A percentile compares a stretch with the other conserved stretches of the same genome.
Evolutionary conservation across 805 yeast species (phyloP).

Genomic region (Candida dendrica): DNA sequence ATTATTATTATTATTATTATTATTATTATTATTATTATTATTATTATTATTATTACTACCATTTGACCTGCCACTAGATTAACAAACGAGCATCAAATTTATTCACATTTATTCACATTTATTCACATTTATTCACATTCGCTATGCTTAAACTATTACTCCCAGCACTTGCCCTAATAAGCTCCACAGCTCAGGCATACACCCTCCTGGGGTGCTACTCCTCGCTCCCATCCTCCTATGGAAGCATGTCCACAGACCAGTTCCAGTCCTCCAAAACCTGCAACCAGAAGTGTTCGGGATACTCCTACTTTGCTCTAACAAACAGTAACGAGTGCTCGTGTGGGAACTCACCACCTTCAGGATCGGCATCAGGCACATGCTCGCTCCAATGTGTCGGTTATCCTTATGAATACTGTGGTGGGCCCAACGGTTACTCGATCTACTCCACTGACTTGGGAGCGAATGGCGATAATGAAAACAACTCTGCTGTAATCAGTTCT

Average conservation of each 20-base stretch:
- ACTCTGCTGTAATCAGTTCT: too few species aligned
- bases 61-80: too few species aligned
- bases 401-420: constrained; percentile 56
- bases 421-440: constrained; percentile 39
- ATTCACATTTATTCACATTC: too few species aligned
- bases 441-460: constrained; percentile 27
- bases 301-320: constrained; percentile 37
- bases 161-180: too few species aligned
- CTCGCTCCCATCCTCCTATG: constrained; percentile 4
- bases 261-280: constrained; percentile 46
- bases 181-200: too few species aligned
- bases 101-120: too few species aligned
- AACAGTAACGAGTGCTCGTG: constrained; percentile 52
- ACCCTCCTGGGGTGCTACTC: constrained; percentile 2
- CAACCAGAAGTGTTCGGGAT: constrained; percentile 31
- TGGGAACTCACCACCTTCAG: constrained; percentile 39
- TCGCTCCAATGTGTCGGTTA: constrained; percentile 48
- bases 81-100: too few species aligned
- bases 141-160: too few species aligned
- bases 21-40: too few species aligned
- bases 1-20: too few species aligned
- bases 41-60: too few species aligned
- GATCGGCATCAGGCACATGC: constrained; percentile 28
- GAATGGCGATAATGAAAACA: constrained; percentile 3
- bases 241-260: constrained; percentile 27